phyloP scores from a whole-genome alignment of 2,329 filamentous ascomycete species.

The Mollisiaceae sp. region DNA sequence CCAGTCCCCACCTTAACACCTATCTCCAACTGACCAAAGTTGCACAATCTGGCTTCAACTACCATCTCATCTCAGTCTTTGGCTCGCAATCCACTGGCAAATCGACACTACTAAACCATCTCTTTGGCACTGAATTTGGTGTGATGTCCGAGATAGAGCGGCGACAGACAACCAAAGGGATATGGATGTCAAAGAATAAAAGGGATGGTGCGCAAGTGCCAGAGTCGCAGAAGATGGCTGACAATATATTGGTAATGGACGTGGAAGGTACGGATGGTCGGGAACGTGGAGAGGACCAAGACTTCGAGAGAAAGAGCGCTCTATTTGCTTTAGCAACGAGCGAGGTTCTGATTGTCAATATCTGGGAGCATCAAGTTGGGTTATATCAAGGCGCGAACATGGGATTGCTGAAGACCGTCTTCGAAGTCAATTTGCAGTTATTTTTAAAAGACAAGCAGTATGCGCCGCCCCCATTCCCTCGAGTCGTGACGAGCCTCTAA shows the following conservation, averaged over 20 bases:
- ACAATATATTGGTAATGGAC: conserved; percentile 99
- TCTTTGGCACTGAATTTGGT: conserved; percentile 95
- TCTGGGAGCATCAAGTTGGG: conserved; percentile 99
- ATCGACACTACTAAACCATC: conserved; percentile 92
- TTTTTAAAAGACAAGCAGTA: conserved; percentile 96
- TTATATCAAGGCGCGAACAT: conserved; percentile 99
- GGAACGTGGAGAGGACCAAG: conserved; percentile 96
- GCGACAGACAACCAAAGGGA: conserved; percentile 97
- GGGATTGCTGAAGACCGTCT: conserved; percentile 97
- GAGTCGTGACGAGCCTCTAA: conserved; percentile 27
- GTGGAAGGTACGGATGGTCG: conserved; percentile 97
- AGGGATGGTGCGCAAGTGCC: conserved; percentile 53
- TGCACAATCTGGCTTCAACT: conserved; percentile 93
- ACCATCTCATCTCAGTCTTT: conserved; percentile 98
- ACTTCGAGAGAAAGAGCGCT: conserved; percentile 98
- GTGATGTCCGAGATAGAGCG: conserved; percentile 97
- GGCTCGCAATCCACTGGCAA: conserved; percentile 98
- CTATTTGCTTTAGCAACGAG: conserved; percentile 96
- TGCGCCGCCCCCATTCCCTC: conserved; percentile 41
- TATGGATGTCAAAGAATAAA: conserved; percentile 99
- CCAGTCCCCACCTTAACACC: conserved; percentile 74
- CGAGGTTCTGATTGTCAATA: conserved; percentile 97
- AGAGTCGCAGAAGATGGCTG: conserved; percentile 73
- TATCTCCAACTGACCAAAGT: conserved; percentile 84
- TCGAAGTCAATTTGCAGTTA: conserved; percentile 96